Evolutionary conservation across 345 rosid species (phyloP), one percentile per base, ranked within the genome.

Genomic region (Iberis pinnata): DNA sequence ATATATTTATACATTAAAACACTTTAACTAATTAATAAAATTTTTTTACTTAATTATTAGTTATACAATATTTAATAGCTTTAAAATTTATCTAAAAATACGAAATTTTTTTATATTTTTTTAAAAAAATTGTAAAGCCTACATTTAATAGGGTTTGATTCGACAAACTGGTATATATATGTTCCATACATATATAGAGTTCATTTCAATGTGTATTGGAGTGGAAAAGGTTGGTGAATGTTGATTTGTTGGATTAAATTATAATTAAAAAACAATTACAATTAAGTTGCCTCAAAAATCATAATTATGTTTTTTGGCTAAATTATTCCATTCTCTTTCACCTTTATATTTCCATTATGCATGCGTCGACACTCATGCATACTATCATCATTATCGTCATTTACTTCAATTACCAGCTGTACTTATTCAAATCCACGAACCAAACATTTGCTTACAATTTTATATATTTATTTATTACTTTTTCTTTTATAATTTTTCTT

Each of bases 361-460:
- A 65, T 51, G 70, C 70, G 70, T 16, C 43, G 54, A 37, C 36
- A 43, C 45, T 65, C 70, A 65, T 65, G 70, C 64, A 65, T 43
- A 58, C 29, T 53, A 51, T 65, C 64, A 58, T 65, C 60, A 65
- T 58, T 36, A 57, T 65, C 59, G 64, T 58, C 36, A 51, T 58
- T 50, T 50, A 43, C 53, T 17, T 6, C 15, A 25, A 51, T 27
- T 36, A 26, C 43, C 55, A 25, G 31, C 31, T 43, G 49, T 50
- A 25, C 36, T 49, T 24, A 17, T 49, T 56, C 14, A 31, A 18
- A 11, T 32, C 19, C 35, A 33, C 15, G 13, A 8, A 16, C 15
- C 13, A 27, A 31, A 47, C 26, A 64, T 7, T 19, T 46, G 13
- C 26, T 49, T 12, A 31, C 40, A 25, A 20, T 43, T 33, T 14